Conservation (phyloP, 2,329 filamentous ascomycete genomes). For the Cordyceps cateniannulata region DNA sequence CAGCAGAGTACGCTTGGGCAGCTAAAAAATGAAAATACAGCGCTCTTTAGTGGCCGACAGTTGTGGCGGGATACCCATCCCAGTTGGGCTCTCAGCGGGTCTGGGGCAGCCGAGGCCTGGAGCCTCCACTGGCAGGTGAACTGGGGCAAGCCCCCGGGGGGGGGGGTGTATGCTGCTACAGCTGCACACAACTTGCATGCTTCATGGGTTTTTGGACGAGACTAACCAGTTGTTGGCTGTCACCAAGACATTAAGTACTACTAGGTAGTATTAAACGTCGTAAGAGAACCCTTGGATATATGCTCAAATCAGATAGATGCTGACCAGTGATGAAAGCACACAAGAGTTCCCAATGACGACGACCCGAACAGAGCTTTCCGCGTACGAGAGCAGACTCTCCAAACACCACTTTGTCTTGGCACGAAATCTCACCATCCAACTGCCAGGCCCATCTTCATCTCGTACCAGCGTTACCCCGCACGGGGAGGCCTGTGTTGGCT, state of each 20-base stretch:
- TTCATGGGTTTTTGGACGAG: neutral
- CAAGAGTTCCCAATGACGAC: too few relatives aligned
- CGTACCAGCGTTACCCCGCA: neutral
- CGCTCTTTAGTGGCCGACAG: neutral
- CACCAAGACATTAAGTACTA: neutral
- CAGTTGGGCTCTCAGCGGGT: neutral
- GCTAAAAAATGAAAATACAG: neutral
- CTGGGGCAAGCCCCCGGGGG: neutral
- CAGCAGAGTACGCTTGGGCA: too few relatives aligned
- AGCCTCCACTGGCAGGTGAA: neutral
- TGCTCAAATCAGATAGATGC: too few relatives aligned
- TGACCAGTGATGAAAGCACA: too few relatives aligned
- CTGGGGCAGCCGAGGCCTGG: conserved; percentile 9
- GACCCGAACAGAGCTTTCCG: too few relatives aligned
- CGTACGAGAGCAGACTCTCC: too few relatives aligned
- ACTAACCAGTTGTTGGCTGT: neutral
- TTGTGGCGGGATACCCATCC: neutral
- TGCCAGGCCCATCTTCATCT: neutral
- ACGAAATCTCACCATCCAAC: neutral
- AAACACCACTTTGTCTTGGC: neutral
- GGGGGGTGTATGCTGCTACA: neutral
- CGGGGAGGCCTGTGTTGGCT: neutral
- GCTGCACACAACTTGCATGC: neutral
- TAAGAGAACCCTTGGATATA: too few relatives aligned
- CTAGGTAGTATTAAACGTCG: too few relatives aligned